These are phyloP conservation scores for Trametes cubensis DNA, from an alignment of 768 basidiomycete species.

Conservation along the genomic window DNA sequence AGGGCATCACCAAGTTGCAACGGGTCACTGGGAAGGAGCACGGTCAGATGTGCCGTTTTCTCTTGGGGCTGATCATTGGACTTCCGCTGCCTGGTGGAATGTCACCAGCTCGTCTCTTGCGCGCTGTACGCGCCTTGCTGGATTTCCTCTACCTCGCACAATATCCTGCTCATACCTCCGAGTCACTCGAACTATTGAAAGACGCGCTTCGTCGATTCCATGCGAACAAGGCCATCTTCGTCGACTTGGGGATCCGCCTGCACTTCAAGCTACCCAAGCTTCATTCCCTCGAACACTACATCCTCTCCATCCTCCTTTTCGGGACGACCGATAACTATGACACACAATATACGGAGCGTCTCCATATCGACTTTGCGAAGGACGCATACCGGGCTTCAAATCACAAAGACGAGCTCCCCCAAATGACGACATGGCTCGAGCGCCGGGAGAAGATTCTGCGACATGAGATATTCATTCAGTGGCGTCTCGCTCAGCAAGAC, in stretches of 20 bases:
- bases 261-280: conserved; percentile 25
- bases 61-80: conserved; percentile 15
- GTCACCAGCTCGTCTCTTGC: conserved; percentile 5
- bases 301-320: conserved; percentile 1
- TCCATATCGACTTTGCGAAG: conserved; percentile 24
- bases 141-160: conserved; percentile 31
- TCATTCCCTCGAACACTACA: conserved; percentile 18
- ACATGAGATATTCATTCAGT: conserved; percentile 35
- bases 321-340: conserved; percentile 15
- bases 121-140: conserved; percentile 7
- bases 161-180: conserved; percentile 36
- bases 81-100: background rate
- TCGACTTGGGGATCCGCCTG: conserved; percentile 29
- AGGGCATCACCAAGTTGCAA: conserved; percentile 37
- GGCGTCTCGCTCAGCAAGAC: too few relatives aligned
- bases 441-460: conserved; percentile 27
- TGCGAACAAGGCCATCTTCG: conserved; percentile 40
- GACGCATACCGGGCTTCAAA: conserved; percentile 35
- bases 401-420: conserved; percentile 18
- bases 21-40: conserved; percentile 39
- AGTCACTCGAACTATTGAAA: conserved; percentile 23
- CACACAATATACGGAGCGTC: conserved; percentile 16
- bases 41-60: conserved; percentile 30
- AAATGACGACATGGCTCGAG: conserved; percentile 22
- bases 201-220: conserved; percentile 32